Percentiles rank a stretch among this genome's conserved stretches.
Conservation (phyloP, 192 early-diverging fungal species). For the Podila epigama region DNA sequence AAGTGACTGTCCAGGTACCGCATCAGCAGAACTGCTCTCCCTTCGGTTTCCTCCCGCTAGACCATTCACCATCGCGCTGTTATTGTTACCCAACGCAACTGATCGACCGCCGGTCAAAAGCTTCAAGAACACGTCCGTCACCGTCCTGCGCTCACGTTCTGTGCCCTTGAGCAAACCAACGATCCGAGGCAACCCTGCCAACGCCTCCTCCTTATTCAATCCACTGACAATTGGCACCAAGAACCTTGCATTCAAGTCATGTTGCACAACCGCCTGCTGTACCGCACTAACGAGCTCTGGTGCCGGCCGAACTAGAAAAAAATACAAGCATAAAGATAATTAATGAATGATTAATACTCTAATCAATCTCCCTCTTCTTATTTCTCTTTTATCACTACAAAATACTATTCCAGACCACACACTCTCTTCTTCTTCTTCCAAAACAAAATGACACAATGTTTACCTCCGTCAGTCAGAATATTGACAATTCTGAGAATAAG, state of each 20-base stretch:
- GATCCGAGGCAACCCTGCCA: slow-evolving; percentile 66
- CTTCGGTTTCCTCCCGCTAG: background rate
- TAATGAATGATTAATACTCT: slow-evolving; percentile 2
- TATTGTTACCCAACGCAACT: background rate
- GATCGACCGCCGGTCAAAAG: slow-evolving; percentile 53
- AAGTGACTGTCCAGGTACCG: background rate
- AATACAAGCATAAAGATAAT: background rate
- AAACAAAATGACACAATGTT: background rate
- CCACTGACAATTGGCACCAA: slow-evolving; percentile 71
- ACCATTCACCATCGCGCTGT: background rate
- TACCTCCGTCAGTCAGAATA: slow-evolving; percentile 68
- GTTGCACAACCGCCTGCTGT: slow-evolving; percentile 54
- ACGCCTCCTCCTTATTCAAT: slow-evolving; percentile 67
- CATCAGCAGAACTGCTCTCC: background rate
- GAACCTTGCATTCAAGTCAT: slow-evolving; percentile 70
- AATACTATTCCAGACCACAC: background rate
- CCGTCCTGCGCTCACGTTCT: slow-evolving; percentile 62
- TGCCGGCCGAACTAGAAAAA: slow-evolving; percentile 45
- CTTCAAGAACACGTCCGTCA: slow-evolving; percentile 68
- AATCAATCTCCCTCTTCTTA: too few relatives aligned
- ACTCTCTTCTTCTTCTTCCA: background rate
- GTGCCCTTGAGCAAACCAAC: slow-evolving; percentile 69
- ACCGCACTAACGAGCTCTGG: slow-evolving; percentile 65
- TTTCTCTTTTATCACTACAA: too few relatives aligned
- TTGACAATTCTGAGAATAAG: slow-evolving; percentile 69